Evolutionary conservation across 441 rosid species (phyloP), one percentile per base, ranked within the genome.

Genomic region (Adansonia madagascariensis): DNA sequence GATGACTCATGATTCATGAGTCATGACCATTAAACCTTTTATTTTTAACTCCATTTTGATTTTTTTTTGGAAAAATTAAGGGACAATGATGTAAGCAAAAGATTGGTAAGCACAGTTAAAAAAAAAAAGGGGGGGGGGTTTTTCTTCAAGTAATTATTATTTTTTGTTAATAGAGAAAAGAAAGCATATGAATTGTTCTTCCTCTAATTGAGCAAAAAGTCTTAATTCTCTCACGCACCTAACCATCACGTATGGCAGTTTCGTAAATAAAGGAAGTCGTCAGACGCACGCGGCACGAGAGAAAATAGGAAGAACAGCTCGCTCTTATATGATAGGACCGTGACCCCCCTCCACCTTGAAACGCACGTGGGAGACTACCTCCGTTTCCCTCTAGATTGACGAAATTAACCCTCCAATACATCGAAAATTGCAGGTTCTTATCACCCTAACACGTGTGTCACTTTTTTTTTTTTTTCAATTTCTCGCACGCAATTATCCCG

Each of bases 1-100:
- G 73, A 47, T 69, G 73, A 50, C 9, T 66, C 71, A 43, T 43
- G 53, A 15, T 50, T 27, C 31, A 27, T 27, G 31, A 27, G 31
- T 50, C 74, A 70, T 70, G 22, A 70, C 74, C 46, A 27, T 69
- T 49, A 22, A 69, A n/a, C 53, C 27, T 44, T 47, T 49, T 47
- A n/a, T 0, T 46, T 9, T 14, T 1, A 4, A 35, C 14, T 35
- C 24, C 27, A 27, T 14, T 55, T 3, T 69, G 4, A n/a, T 6
- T 18, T 12, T 50, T 35, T 52, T 8, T 12, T 17, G 8, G 66
- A 41, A 49, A 75, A 41, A 66, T 67, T 66, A 53, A 69, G 35
- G 49, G 18, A 46, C 22, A 12, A 70, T n/a, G 73, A 27, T 4
- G 67, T 52, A 15, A 24, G 62, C 24, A 15, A 47, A 49, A 27